Base-by-base conservation (phyloP, 208 protist species). In the Kentomonas sorsogonicus region DNA sequence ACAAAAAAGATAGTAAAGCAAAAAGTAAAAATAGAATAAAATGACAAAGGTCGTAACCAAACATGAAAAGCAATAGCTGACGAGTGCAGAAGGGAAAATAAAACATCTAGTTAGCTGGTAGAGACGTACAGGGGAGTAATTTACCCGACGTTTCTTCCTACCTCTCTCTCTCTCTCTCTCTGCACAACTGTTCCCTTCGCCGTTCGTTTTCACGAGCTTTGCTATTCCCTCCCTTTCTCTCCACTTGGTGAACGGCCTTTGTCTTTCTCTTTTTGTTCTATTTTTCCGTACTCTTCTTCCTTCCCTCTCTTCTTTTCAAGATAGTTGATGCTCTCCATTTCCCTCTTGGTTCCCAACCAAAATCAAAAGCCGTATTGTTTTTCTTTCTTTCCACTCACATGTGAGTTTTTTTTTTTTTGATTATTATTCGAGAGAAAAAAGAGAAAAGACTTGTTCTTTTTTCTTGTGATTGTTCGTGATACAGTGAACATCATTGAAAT, bases 201-300 rank as follows among this genome's bases (percentile, higher is more conserved):
- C 33, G 11, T 7, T 45, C 9, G 7, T 23, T 7, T 18, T 45
- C 16, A 20, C 5, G 33, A 15, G 11, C 26, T 31, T 31, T 18
- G 44, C 9, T n/a, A 50, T 52, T 57, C n/a, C 58, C 26, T 52
- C 26, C n/a, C n/a, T n/a, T n/a, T n/a, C n/a, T n/a, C n/a, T n/a
- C n/a, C n/a, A n/a, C n/a, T n/a, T n/a, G n/a, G n/a, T n/a, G n/a
- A n/a, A n/a, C n/a, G n/a, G n/a, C n/a, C n/a, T 0, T 60, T 45
- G 3, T 45, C 44, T 62, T 63, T 5, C 64, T 47, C 54, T 45
- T 60, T 60, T 63, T 48, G 22, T 53, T 66, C 9, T 74, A 47
- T 51, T 48, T 20, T 60, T 45, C 29, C 34, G 11, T 56, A 40
- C 27, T 41, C 18, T 46, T 39, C 22, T 43, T 48, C 10, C 18